Percentiles rank a stretch among this genome's conserved stretches.
These are phyloP conservation scores for Fraxinus excelsior DNA, from an alignment of 257 asterid species.

Conservation along the genomic window DNA sequence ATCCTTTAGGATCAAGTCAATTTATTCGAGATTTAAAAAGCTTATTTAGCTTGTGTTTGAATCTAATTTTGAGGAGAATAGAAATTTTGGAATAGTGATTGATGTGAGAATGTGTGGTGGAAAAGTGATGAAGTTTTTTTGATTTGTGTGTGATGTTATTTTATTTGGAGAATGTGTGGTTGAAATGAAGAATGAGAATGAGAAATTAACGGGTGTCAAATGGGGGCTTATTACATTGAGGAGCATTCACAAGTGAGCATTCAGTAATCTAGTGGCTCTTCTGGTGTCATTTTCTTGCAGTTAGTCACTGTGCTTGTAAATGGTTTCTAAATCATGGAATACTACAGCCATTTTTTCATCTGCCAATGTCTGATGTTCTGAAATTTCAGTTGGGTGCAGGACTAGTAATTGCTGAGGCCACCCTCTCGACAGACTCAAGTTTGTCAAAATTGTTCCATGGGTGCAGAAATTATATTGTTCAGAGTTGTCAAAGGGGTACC, in stretches of 20 bases:
- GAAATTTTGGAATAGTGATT: too few relatives aligned
- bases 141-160: too few relatives aligned
- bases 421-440: slow-evolving; percentile 58
- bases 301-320: slow-evolving; percentile 7
- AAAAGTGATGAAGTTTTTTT: too few relatives aligned
- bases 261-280: neutral
- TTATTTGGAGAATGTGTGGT: too few relatives aligned
- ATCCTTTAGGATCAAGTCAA: neutral
- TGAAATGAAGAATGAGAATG: too few relatives aligned
- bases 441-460: slow-evolving; percentile 62
- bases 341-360: slow-evolving; percentile 6
- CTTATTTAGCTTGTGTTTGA: too few relatives aligned
- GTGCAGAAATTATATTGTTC: slow-evolving; percentile 71
- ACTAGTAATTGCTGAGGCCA: slow-evolving; percentile 73
- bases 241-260: neutral
- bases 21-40: neutral
- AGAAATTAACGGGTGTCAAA: too few relatives aligned
- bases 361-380: slow-evolving; percentile 23
- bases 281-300: neutral
- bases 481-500: slow-evolving; percentile 57
- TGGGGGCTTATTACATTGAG: too few relatives aligned
- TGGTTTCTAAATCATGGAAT: slow-evolving; percentile 9
- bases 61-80: too few relatives aligned
- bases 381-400: slow-evolving; percentile 82
- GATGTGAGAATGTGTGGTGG: too few relatives aligned